These are phyloP conservation scores for Arthrocladium fulminans DNA, from an alignment of 2,329 filamentous ascomycete species.

Conservation along the genomic window DNA sequence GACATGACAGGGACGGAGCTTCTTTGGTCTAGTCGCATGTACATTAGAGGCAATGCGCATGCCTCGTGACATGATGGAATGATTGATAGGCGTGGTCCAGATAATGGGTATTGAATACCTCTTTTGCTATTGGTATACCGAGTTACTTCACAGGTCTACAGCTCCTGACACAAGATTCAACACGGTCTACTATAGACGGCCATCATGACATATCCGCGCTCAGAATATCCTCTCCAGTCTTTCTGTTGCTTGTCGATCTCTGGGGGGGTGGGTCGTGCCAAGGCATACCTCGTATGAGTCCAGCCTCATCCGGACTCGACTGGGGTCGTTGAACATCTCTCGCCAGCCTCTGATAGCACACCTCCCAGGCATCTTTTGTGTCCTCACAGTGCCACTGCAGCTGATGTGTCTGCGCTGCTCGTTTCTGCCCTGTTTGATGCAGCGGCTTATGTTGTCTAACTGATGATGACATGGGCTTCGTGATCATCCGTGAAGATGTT, in stretches of 20 bases:
- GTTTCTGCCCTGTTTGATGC: neutral
- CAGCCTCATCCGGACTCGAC: neutral
- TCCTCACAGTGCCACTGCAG: neutral
- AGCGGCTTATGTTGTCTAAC: neutral
- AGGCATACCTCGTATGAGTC: neutral
- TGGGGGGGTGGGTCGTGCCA: neutral
- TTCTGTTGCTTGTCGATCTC: neutral
- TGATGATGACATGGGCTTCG: neutral
- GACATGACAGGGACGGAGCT: neutral
- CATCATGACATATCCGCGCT: too few species aligned
- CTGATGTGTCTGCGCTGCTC: neutral
- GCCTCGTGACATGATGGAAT: neutral
- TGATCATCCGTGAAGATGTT: constrained; percentile 29
- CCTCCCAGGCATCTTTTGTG: neutral
- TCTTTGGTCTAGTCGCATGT: neutral
- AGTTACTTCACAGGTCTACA: too few species aligned
- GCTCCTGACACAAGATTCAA: too few species aligned
- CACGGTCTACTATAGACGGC: too few species aligned
- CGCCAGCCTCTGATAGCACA: neutral
- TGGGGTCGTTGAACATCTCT: neutral
- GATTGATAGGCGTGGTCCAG: neutral
- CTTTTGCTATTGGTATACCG: too few species aligned
- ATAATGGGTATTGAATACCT: too few species aligned
- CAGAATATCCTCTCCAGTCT: neutral
- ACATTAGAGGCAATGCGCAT: neutral